Evolutionary conservation across 176 grass and related monocot genomes (phyloP).

Genomic region (Eleusine indica): DNA sequence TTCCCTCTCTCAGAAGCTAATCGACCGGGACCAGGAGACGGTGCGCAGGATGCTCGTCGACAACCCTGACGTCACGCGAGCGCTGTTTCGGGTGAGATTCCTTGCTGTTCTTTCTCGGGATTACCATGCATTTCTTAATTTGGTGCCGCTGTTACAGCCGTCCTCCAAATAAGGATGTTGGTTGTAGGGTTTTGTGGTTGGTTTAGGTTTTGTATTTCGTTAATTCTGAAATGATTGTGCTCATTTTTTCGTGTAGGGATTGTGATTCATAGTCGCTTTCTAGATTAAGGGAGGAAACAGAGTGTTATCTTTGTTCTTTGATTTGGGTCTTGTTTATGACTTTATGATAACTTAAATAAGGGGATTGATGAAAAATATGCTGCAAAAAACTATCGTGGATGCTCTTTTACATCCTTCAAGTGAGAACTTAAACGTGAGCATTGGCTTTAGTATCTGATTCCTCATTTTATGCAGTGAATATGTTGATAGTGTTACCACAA

Average conservation of each 20-base stretch:
- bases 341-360: background rate
- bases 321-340: background rate
- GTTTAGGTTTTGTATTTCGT: background rate
- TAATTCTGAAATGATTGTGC: background rate
- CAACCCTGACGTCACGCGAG: conserved; percentile 81
- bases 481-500: background rate
- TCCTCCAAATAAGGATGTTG: background rate
- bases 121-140: background rate
- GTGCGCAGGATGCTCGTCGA: conserved; percentile 88
- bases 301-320: background rate
- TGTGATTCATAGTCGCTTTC: background rate
- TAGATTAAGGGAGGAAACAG: background rate
- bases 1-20: conserved; percentile 49
- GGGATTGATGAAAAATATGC: background rate
- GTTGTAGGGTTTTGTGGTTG: conserved; percentile 16
- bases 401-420: conserved; percentile 12
- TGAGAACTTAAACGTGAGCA: background rate
- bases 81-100: conserved; percentile 79
- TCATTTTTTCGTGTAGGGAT: background rate
- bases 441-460: background rate
- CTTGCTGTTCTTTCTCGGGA: background rate
- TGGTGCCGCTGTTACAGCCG: background rate
- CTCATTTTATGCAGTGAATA: background rate
- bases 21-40: conserved; percentile 83
- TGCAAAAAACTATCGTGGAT: background rate